Base-by-base conservation (phyloP, 2,329 filamentous ascomycete genomes). In the Cladorrhinum sp. region DNA sequence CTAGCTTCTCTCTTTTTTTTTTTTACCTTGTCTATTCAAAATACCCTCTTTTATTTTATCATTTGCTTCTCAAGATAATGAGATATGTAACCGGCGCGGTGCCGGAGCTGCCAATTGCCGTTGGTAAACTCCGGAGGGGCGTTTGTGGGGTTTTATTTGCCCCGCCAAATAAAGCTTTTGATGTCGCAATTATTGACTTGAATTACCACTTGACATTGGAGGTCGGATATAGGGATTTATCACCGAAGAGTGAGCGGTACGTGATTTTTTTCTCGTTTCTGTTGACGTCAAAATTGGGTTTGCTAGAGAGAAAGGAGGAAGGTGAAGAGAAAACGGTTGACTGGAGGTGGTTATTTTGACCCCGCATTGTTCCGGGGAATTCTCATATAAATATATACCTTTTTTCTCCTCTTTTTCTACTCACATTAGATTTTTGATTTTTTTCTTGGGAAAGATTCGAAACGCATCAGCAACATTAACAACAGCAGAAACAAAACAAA, bases 1-100 rank as follows among this genome's bases (percentile, higher is more conserved):
- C 60, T 58, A 58, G 54, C 54, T 52, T n/a, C 14, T 14, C 20
- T n/a, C n/a, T n/a, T n/a, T n/a, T 24, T 21, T 33, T n/a, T 53
- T 53, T 16, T 30, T n/a, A 53, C 50, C 24, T 30, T 36, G 12
- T 36, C 12, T 16, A 16, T 36, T 36, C 33, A 36, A 36, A 36
- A 16, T 36, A 36, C 33, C 8, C 42, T 46, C 42, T 46, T 21
- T 20, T 46, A 4, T 46, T 18, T 46, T 46, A 7, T 46, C 3
- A 20, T 16, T 46, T 46, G 16, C 10, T 8, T 46, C 18, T 42
- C 16, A 30, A 10, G 4, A 10, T 30, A 30, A 4, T 30, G 10
- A 5, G 26, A 10, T 30, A 30, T 30, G 26, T 30, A 30, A 30
- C 26, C 26, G 26, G 26, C 10, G 10, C 33, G 33, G 33, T 36